Evolutionary conservation across 176 grass and related monocot species (phyloP), one percentile per base, ranked within the genome.

Genomic region (Chloris gayana): DNA sequence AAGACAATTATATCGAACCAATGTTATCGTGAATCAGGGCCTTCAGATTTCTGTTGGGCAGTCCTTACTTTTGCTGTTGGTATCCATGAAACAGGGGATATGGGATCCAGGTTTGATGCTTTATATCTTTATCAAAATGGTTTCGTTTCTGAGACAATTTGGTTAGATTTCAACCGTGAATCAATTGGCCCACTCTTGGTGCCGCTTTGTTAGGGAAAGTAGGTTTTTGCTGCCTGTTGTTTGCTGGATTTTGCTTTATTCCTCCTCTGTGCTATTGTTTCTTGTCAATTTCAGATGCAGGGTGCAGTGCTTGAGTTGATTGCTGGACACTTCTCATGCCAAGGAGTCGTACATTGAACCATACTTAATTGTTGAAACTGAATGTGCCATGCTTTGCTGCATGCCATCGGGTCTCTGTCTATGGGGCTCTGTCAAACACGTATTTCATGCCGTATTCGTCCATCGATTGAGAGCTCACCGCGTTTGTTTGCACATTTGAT

Each of bases 231-330:
- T 80, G 25, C 54, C 76, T 26, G 5, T 84, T 58, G 69, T 50
- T 27, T 32, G 51, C 51, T 74, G 32, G 42, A 70, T 84, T 74
- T 76, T 76, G 82, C 87, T 88, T 85, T 88, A 75, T 76, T 88
- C 76, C 34, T 85, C 70, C 44, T 70, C 45, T 73, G 53, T 63
- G 63, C 70, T 11, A 8, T 33, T 64, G 32, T 80, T 88, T 79
- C 62, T 69, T 80, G 31, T 62, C 81, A 74, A 60, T 51, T 88
- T 76, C 81, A 38, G 39, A 67, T 80, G 42, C 41, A 50, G 60
- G 37, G 50, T 49, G 75, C 68, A 61, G 49, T 74, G 80, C 80
- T 78, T 80, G 75, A 54, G 63, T 88, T 62, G 72, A 84, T 84
- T 56, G 21, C 41, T 84, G 76, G 41, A 70, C 63, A 42, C 63